Base-by-base conservation (phyloP, 164 flowering plant genomes). In the Litsea cubeba region DNA sequence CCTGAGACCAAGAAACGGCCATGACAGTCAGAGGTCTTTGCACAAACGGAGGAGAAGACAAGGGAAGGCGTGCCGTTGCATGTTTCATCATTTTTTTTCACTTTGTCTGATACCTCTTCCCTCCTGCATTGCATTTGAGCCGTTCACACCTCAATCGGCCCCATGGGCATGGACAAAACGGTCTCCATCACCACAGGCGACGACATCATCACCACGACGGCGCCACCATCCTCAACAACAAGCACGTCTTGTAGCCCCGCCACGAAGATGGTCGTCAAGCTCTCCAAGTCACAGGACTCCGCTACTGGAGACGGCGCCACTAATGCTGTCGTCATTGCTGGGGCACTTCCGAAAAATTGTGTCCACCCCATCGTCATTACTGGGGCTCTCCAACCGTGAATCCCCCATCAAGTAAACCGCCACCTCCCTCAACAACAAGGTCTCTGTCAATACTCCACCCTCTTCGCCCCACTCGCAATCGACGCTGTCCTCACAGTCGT, bases 131-230 rank as follows among this genome's bases (percentile, higher is more conserved):
- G 28, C 28, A 26, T 26, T 26, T 26, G 28, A 26, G 94, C 94
- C 62, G 93, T 93, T 62, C 95, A 98, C 3, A 95, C 97, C 30
- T 85, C 89, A 67, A 85, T 95, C 20, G 97, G 97, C 1, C 97
- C 99, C 32, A 89, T 88, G 60, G 99, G 99, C 2, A 95, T 95
- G 99, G 99, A 95, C 88, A 95, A 95, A 84, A 91, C 91, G 97
- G 89, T 95, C 84, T 87, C 92, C 74, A 84, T 93, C 65, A 88
- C 93, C 25, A 78, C 77, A 74, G 99, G 96, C 65, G 98, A 93
- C 72, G 97, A 90, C 74, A 91, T 91, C 81, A 95, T 95, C 79
- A 91, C 99, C 78, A 95, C 83, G 99, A 95, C 79, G 99, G 99
- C 65, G 97, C 99, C 62, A 95, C 97, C 63, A 95, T 95, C 74